These are phyloP conservation scores for Musa schizocarpa DNA, from an alignment of 176 grass and related monocot species.

Conservation along the genomic window DNA sequence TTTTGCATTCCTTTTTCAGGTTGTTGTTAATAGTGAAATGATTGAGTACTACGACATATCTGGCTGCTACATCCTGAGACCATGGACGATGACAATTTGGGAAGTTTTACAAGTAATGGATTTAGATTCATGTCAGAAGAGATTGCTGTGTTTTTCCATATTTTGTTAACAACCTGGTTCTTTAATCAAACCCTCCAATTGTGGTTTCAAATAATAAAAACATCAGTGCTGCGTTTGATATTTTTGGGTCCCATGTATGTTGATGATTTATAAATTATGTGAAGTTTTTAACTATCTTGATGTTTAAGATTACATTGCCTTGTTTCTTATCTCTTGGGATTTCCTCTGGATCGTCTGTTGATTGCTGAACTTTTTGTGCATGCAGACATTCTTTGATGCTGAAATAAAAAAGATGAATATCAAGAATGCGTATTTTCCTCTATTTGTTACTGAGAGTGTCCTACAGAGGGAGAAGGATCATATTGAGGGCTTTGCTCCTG, in stretches of 20 bases:
- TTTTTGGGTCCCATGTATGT: neutral
- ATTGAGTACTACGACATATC: constrained; percentile 98
- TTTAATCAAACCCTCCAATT: neutral
- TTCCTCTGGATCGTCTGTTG: neutral
- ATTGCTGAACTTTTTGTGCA: neutral
- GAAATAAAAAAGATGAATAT: constrained; percentile 91
- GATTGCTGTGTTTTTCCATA: too few relatives aligned
- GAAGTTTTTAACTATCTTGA: neutral
- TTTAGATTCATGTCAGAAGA: neutral
- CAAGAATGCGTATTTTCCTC: constrained; percentile 80
- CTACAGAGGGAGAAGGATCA: constrained; percentile 95
- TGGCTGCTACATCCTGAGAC: constrained; percentile 88
- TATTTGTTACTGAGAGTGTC: constrained; percentile 96
- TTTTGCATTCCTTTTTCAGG: constrained; percentile 28
- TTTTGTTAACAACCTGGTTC: neutral
- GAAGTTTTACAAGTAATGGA: constrained; percentile 59
- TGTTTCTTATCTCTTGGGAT: neutral
- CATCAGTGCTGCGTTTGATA: neutral
- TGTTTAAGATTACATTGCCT: neutral
- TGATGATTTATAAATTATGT: neutral
- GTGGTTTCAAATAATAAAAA: neutral
- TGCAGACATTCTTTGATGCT: constrained; percentile 89
- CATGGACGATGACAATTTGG: constrained; percentile 85
- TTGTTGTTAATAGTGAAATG: constrained; percentile 90
- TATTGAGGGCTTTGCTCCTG: constrained; percentile 96